Evolutionary conservation across 1,284 basidiomycete species (phyloP), one percentile per base, ranked within the genome.

Genomic region (Rugosomyces carneus): DNA sequence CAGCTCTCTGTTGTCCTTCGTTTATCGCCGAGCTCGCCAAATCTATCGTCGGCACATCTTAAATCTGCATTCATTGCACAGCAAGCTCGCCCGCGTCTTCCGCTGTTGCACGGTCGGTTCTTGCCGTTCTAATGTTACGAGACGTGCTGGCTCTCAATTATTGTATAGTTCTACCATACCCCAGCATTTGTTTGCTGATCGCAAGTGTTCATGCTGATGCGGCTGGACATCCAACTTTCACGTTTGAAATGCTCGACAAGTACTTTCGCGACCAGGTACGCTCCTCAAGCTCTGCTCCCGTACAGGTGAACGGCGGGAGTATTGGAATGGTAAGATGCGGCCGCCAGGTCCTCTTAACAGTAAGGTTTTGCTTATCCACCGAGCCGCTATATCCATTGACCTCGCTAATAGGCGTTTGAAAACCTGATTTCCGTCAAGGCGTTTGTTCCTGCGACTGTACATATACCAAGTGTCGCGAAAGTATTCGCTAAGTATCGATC

Each of bases 211-310:
- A 89, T 54, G 68, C 72, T 6, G 67, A 77, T 31, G 79, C 76
- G 1, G 72, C 73, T 9, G 88, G 88, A 0, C 84, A 89, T 50
- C 72, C 80, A 19, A 60, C 60, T 5, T 75, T 89, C 59, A 90
- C 81, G 1, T 91, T 90, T 58, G 87, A 89, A 59, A 85, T 89
- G 81, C 70, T 91, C 2, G 68, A 81, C 51, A 81, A 86, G 39
- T 67, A 70, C 15, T 85, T 88, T 60, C 72, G 74, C 24, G 75
- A 76, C 47, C 84, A 88, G 61, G 71, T 85, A 15, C 78, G 81
- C 19, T 71, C 77, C 15, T 84, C 84, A 3, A 70, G 71, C 13
- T 76, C 81, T 11, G 84, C 85, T 0, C 86, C 86, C 1, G 76
- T 89, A n/a, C 79, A 82, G 46, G 60, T 87, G 23, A 78, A 79